Evolutionary conservation across 2,329 filamentous ascomycete species (phyloP), one percentile per base, ranked within the genome.

Genomic region (Cladophialophora bantiana): DNA sequence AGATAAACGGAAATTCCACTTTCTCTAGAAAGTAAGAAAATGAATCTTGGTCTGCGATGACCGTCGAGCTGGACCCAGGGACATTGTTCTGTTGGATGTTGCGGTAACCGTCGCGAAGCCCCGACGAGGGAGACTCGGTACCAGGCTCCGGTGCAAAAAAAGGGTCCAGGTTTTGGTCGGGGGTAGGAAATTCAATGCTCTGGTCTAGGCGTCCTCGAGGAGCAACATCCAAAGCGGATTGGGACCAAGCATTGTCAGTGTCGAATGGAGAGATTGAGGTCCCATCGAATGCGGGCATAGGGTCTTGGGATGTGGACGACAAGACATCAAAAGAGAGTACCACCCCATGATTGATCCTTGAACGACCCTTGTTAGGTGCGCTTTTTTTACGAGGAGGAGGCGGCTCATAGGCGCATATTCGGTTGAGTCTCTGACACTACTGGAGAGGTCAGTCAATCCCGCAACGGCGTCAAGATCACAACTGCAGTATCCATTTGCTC

Each of bases 1-100:
- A 48, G 38, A 68, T 68, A 38, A 60, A 65, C 4, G 65, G 65
- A 13, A 55, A 56, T 4, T 68, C 42, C 12, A 68, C 40, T 35
- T 68, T 40, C 26, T 60, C 58, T 13, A 61, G 35, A 52, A 68
- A 68, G 52, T 68, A 65, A 34, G 61, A 10, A 52, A 60, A 65
- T 50, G n/a, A 31, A 50, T 13, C 18, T 13, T 15, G 15, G n/a
- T 38, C 31, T 20, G 40, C 18, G 31, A 35, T 35, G 2, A 31
- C n/a, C 15, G 34, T 18, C 48, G 34, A 5, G 38, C 4, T 18
- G 9, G 38, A 34, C 2, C 26, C 56, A 1, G 56, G 10, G 10
- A 48, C n/a, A 20, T 7, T n/a, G 26, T 42, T 48, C 4, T 20
- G 40, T 50, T 35, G 56, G 10, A 34, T 13, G 20, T 45, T 13